A percentile compares a stretch with the other conserved stretches of the same genome.
These are phyloP conservation scores for Wickerhamiella cacticola DNA, from an alignment of 805 yeast species.

Conservation along the genomic window DNA sequence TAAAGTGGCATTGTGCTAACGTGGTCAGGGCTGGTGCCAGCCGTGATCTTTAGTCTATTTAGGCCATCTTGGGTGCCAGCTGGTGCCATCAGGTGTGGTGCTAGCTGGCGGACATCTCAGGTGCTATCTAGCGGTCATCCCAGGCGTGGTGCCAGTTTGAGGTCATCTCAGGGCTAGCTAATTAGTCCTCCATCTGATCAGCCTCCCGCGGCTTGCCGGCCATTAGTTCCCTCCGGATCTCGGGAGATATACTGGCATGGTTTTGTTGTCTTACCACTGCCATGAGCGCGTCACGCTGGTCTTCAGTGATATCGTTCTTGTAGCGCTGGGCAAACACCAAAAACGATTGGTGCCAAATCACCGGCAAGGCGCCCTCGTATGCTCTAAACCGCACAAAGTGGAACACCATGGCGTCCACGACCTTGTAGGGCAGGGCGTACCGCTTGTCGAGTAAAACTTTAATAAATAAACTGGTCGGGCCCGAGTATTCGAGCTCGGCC, in stretches of 20 bases:
- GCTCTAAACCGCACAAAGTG: conserved; percentile 82
- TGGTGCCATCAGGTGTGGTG: too few relatives aligned
- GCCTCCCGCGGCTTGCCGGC: conserved; percentile 43
- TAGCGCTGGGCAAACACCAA: conserved; percentile 90
- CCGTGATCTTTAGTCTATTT: too few relatives aligned
- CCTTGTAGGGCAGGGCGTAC: conserved; percentile 94
- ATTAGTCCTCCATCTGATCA: neutral
- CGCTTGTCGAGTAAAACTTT: conserved; percentile 83
- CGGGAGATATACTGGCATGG: conserved; percentile 84
- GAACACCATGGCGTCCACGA: conserved; percentile 85
- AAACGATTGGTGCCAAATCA: conserved; percentile 96
- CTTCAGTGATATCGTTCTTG: conserved; percentile 96
- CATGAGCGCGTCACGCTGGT: conserved; percentile 85
- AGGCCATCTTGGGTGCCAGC: too few relatives aligned
- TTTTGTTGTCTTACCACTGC: conserved; percentile 85
- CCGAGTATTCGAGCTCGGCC: conserved; percentile 68
- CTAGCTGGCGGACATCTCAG: too few relatives aligned
- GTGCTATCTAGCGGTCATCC: too few relatives aligned
- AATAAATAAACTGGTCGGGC: conserved; percentile 83
- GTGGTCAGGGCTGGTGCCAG: too few relatives aligned
- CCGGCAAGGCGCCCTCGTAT: conserved; percentile 53
- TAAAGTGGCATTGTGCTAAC: too few relatives aligned
- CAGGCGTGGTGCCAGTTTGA: too few relatives aligned
- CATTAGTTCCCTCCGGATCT: conserved; percentile 80
- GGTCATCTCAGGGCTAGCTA: too few relatives aligned